Evolutionary conservation across 208 protist species (phyloP).

Genomic region (Zelonia costaricensis): DNA sequence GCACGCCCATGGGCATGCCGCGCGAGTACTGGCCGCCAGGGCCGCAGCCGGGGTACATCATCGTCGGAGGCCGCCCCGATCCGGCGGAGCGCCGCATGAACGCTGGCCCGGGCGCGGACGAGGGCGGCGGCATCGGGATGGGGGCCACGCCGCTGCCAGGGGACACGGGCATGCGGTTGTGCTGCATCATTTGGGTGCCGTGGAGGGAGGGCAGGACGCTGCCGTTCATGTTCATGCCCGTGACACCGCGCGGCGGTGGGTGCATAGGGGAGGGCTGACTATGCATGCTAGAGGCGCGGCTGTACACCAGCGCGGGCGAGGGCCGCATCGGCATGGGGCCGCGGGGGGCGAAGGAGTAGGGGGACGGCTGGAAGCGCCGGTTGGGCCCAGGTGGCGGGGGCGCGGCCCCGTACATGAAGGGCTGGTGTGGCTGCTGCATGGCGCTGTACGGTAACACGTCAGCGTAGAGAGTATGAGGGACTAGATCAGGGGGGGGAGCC

Average conservation of each 20-base stretch:
- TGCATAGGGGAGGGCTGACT: too few species aligned
- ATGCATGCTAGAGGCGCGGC: conserved; percentile 2
- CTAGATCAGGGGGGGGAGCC: too few species aligned
- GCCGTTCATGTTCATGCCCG: not conserved
- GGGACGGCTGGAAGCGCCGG: conserved; percentile 12
- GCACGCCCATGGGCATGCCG: conserved; percentile 4
- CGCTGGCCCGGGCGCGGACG: not conserved
- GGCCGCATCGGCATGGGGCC: conserved; percentile 15
- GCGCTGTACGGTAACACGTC: too few species aligned
- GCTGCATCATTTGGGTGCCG: conserved; percentile 19
- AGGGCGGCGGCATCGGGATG: conserved; percentile 16
- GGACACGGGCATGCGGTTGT: conserved; percentile 6
- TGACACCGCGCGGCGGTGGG: too few species aligned
- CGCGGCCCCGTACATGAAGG: conserved; percentile 21
- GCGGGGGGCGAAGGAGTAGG: conserved; percentile 15
- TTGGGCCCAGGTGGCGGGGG: conserved; percentile 10
- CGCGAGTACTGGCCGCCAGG: not conserved
- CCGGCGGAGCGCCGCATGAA: conserved; percentile 19
- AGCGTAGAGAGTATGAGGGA: too few species aligned
- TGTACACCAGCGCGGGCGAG: conserved; percentile 10
- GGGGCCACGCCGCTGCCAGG: conserved; percentile 1
- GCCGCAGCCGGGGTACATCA: conserved; percentile 1
- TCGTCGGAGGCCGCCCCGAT: conserved; percentile 6
- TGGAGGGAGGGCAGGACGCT: conserved; percentile 22
- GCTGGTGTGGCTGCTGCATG: conserved; percentile 22